Evolutionary conservation across 179 eudicot genomes (phyloP).

Genomic region (Camellia oleifera): DNA sequence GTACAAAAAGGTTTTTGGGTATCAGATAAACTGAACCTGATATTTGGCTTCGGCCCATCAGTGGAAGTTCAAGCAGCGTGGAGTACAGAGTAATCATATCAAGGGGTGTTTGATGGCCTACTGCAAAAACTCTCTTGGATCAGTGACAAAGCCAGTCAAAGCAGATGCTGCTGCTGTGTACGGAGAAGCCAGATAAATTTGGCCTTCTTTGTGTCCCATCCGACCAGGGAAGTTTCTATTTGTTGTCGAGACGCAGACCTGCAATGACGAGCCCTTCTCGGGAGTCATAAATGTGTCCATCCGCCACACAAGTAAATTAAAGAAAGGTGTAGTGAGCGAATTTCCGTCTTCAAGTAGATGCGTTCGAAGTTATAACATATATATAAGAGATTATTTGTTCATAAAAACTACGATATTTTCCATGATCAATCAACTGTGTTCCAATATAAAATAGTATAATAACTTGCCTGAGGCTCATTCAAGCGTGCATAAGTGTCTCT

Average conservation of each 20-base stretch:
- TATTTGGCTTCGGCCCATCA: neutral
- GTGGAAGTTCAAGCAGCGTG: neutral
- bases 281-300: neutral
- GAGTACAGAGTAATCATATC: neutral
- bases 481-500: constrained; percentile 94
- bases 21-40: neutral
- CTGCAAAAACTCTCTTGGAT: constrained; percentile 65
- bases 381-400: too few species aligned
- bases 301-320: neutral
- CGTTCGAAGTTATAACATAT: too few species aligned
- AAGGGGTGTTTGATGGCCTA: neutral
- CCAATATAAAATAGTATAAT: constrained; percentile 2
- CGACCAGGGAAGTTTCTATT: constrained; percentile 95
- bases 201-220: constrained; percentile 98
- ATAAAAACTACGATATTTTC: neutral
- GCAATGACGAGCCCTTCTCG: constrained; percentile 18
- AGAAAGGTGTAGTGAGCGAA: neutral
- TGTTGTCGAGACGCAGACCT: constrained; percentile 98
- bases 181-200: constrained; percentile 93
- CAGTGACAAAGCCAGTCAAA: constrained; percentile 67
- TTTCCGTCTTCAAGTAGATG: neutral
- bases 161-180: constrained; percentile 97
- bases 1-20: neutral
- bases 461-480: constrained; percentile 87
- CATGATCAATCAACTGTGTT: neutral